Base-by-base conservation (phyloP, 768 basidiomycete species). In the Cubamyces sp. region DNA sequence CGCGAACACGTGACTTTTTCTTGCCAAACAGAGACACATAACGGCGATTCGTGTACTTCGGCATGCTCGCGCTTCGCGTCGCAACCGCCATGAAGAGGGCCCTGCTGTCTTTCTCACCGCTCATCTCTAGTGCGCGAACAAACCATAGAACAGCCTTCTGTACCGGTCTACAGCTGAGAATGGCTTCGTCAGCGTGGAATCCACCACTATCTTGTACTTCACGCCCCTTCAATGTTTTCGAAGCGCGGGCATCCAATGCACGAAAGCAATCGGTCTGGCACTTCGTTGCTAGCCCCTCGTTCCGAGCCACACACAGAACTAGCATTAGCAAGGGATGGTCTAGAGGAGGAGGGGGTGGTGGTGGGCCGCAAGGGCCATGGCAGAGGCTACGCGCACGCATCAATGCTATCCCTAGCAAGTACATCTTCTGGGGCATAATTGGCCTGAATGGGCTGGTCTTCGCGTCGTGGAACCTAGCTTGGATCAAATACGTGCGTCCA, bases 391-490 rank as follows among this genome's bases (percentile, higher is more conserved):
- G 51, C 5, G 63, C 57, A n/a, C 71, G 74, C 70, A 60, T 91
- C 39, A 80, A 90, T 68, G 71, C 74, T 2, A 78, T 91, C 3
- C 85, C 90, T 11, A 66, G 76, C 63, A 75, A 82, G 51, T 62
- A 73, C 63, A 73, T 91, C 30, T 80, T 92, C 68, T 88, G 80
- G 71, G 79, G 84, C 6, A 85, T 93, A 51, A 78, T 93, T 16
- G 84, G 77, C 3, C 64, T 85, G 61, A 92, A 92, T 63, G 84
- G 79, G 2, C 74, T 74, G 2, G 84, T 93, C 0, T 93, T 86
- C 65, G 71, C 72, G 18, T 76, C 82, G 60, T 92, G 88, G 88
- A 77, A 76, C 64, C 76, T 75, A 15, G 72, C 71, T 15, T 54
- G 34, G 39, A 43, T 60, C 19, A 34, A 63, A 62, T 64, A 64